These are phyloP conservation scores for Russula foetens DNA, from an alignment of 768 basidiomycete genomes.

Conservation along the genomic window DNA sequence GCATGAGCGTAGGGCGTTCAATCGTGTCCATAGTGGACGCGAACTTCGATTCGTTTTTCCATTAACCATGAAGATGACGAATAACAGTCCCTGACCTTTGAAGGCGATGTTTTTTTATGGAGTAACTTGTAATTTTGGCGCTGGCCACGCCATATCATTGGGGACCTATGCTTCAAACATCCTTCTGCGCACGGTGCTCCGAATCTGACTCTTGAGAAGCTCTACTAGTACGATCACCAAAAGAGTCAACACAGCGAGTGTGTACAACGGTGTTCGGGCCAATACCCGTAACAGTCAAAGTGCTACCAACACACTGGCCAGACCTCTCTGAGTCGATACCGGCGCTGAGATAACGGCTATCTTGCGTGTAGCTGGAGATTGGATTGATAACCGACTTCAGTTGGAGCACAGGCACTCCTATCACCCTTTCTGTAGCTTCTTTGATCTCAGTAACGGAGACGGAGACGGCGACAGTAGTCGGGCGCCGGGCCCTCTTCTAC, in stretches of 20 bases:
- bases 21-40: too few relatives aligned
- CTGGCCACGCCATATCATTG: background rate
- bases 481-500: background rate
- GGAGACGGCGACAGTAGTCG: background rate
- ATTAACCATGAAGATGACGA: slow-evolving; percentile 28
- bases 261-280: too few relatives aligned
- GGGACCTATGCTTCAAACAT: slow-evolving; percentile 40
- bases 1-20: too few relatives aligned
- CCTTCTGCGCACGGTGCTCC: slow-evolving; percentile 50
- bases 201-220: slow-evolving; percentile 37
- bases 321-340: too few relatives aligned
- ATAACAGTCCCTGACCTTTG: slow-evolving; percentile 35
- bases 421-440: background rate
- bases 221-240: too few relatives aligned
- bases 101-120: slow-evolving; percentile 39
- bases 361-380: slow-evolving; percentile 44
- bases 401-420: slow-evolving; percentile 28
- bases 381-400: slow-evolving; percentile 45
- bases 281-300: too few relatives aligned
- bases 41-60: too few relatives aligned
- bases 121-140: background rate
- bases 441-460: background rate
- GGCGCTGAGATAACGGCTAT: background rate
- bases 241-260: too few relatives aligned
- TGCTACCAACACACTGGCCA: too few relatives aligned